A percentile compares a stretch with the other conserved stretches of the same genome.
phyloP scores from a whole-genome alignment of 257 asterid genomes.

The Fraxinus pennsylvanica region DNA sequence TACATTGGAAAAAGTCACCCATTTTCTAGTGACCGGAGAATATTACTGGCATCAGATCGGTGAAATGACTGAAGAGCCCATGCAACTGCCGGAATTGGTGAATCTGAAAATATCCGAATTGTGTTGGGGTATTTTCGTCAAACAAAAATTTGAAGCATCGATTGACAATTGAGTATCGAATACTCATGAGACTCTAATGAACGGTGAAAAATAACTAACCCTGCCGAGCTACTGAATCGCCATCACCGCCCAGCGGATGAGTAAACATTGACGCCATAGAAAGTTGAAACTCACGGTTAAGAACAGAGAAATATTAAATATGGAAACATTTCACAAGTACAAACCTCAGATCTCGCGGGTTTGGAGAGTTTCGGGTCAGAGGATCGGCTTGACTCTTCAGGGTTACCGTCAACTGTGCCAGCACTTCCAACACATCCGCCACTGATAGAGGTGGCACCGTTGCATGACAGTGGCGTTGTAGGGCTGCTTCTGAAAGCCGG shows the following conservation, averaged over 20 bases:
- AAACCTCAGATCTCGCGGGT: slow-evolving; percentile 69
- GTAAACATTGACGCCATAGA: not conserved
- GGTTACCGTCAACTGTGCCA: slow-evolving; percentile 39
- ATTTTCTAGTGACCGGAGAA: not conserved
- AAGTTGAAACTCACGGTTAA: not conserved
- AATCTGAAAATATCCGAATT: slow-evolving; percentile 35
- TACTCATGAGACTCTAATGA: too few relatives aligned
- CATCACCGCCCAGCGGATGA: too few relatives aligned
- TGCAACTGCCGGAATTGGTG: slow-evolving; percentile 28
- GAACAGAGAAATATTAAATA: not conserved
- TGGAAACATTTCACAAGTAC: slow-evolving; percentile 8
- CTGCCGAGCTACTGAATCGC: too few relatives aligned
- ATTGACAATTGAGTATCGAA: slow-evolving; percentile 23
- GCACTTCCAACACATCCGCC: slow-evolving; percentile 50
- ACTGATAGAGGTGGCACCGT: slow-evolving; percentile 61
- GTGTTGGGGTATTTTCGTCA: slow-evolving; percentile 39
- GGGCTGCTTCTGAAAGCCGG: slow-evolving; percentile 58
- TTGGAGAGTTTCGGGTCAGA: slow-evolving; percentile 21
- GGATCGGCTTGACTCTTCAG: slow-evolving; percentile 47
- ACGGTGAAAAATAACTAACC: too few relatives aligned
- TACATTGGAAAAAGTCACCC: slow-evolving; percentile 36
- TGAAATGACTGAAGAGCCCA: slow-evolving; percentile 1
- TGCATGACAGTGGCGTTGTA: slow-evolving; percentile 74
- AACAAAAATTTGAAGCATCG: slow-evolving; percentile 14
- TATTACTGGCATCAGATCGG: not conserved